These are phyloP conservation scores for Penstemon newberryi DNA, from an alignment of 257 asterid genomes.

Conservation along the genomic window DNA sequence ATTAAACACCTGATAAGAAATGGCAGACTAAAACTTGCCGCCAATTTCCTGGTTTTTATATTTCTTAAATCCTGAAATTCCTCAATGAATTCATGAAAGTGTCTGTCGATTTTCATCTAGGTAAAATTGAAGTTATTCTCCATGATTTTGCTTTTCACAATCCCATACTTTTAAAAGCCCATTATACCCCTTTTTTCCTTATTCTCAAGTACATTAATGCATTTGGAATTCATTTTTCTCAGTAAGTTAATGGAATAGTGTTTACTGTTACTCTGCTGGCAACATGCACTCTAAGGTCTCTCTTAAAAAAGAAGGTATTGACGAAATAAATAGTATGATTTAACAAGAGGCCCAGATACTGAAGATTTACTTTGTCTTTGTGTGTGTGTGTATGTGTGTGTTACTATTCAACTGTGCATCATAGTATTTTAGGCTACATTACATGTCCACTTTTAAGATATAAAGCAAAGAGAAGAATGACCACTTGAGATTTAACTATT, in stretches of 20 bases:
- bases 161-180: neutral
- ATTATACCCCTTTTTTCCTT: neutral
- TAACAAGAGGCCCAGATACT: no score
- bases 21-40: neutral
- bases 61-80: neutral
- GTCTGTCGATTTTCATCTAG: neutral
- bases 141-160: conserved; percentile 11
- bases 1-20: neutral
- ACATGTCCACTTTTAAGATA: neutral
- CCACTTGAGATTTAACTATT: no score
- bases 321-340: no score
- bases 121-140: neutral
- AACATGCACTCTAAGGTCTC: neutral
- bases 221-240: no score
- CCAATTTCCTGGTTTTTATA: conserved; percentile 11
- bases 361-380: no score
- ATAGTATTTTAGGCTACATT: neutral
- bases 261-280: neutral
- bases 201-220: neutral
- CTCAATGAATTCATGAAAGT: conserved; percentile 10
- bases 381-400: neutral
- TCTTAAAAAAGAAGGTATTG: no score
- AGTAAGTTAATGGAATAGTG: no score
- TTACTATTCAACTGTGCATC: neutral
- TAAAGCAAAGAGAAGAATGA: no score